Conservation (phyloP, 202 grass and related monocot species). For the Panicum hallii region DNA sequence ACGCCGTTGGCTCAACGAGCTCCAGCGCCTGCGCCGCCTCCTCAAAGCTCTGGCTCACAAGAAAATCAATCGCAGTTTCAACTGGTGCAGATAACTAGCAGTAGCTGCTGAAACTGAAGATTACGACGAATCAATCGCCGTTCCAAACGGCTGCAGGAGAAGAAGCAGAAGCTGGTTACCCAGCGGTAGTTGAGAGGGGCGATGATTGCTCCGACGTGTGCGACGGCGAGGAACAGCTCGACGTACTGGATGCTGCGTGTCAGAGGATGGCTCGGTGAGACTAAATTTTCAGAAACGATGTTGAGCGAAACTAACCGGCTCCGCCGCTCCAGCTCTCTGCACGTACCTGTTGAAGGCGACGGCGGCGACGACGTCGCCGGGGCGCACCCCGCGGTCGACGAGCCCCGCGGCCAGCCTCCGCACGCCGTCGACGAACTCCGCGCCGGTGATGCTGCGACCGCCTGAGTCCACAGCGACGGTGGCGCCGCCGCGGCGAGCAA, state of each 20-base stretch:
- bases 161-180: constrained; percentile 52
- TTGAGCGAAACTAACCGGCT: neutral
- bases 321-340: neutral
- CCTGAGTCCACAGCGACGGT: constrained; percentile 23
- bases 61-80: neutral
- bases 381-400: constrained; percentile 44
- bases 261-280: neutral
- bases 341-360: constrained; percentile 85
- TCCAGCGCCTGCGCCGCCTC: constrained; percentile 71
- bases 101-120: neutral
- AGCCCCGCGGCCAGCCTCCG: constrained; percentile 60
- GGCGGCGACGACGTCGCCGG: constrained; percentile 61
- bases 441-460: constrained; percentile 34
- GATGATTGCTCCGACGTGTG: constrained; percentile 67
- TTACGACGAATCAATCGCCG: neutral
- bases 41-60: constrained; percentile 55
- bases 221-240: constrained; percentile 77
- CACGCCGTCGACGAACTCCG: constrained; percentile 56
- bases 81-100: neutral
- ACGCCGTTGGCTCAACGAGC: constrained; percentile 67
- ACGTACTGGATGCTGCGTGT: constrained; percentile 65
- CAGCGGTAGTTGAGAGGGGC: constrained; percentile 95
- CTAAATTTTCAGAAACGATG: neutral
- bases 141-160: neutral
- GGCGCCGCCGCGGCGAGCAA: constrained; percentile 19